phyloP scores from a whole-genome alignment of 176 grass and related monocot species.

The Bothriochloa decipiens region DNA sequence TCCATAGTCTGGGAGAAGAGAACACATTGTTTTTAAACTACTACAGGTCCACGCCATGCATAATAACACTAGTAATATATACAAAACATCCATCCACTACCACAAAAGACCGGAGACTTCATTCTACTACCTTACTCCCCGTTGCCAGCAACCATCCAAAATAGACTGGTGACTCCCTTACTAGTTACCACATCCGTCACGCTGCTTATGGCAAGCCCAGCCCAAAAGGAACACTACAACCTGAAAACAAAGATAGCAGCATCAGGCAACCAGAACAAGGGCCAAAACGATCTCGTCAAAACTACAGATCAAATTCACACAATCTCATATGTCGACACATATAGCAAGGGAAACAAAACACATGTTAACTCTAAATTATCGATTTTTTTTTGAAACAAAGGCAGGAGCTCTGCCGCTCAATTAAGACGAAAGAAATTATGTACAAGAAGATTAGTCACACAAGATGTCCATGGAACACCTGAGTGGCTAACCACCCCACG shows the following conservation, averaged over 20 bases:
- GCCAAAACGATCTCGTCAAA: background rate
- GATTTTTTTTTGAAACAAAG: no score
- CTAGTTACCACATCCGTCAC: background rate
- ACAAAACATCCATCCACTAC: background rate
- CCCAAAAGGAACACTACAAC: background rate
- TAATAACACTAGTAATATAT: background rate
- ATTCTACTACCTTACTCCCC: background rate
- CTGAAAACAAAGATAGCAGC: conserved; percentile 10
- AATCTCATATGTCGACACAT: background rate
- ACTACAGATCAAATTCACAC: background rate
- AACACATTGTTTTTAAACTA: background rate
- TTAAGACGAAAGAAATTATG: no score
- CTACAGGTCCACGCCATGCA: background rate
- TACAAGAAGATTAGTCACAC: no score
- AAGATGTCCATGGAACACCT: no score
- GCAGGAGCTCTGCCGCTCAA: no score
- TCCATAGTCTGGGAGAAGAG: background rate
- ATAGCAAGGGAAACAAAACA: background rate
- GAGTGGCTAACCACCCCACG: no score
- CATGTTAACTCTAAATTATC: no score
- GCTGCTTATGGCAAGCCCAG: background rate
- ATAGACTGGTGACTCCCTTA: background rate
- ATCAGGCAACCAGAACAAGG: background rate
- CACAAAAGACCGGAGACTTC: background rate
- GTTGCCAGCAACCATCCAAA: background rate